Percentiles rank a stretch among this genome's conserved stretches.
Evolutionary conservation across 2,329 filamentous ascomycete species (phyloP).

Genomic region (Aspergillus texensis): DNA sequence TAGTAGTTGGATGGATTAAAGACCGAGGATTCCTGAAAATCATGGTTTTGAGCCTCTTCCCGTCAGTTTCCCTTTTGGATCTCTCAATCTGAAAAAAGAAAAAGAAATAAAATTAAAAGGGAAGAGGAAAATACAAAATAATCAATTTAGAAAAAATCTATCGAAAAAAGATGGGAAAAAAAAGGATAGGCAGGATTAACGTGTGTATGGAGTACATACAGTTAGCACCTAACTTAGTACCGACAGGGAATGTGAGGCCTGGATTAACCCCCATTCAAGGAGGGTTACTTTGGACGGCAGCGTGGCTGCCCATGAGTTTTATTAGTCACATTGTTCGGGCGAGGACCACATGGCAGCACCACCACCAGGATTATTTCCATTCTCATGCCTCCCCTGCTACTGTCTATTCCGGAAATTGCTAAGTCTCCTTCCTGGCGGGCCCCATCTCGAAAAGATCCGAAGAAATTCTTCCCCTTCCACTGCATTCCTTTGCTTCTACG

Average conservation of each 20-base stretch:
- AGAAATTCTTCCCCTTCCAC: not conserved
- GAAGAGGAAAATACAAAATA: not conserved
- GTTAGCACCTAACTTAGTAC: slow-evolving; percentile 1
- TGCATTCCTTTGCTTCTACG: not conserved
- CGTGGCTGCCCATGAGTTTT: not conserved
- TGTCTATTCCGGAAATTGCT: slow-evolving; percentile 1
- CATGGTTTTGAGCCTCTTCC: slow-evolving; percentile 29
- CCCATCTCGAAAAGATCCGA: not conserved
- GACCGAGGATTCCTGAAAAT: slow-evolving; percentile 9
- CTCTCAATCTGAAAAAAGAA: not conserved
- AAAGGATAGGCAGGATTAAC: not conserved
- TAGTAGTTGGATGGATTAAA: slow-evolving; percentile 1
- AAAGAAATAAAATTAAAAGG: not conserved
- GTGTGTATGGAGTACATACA: not conserved
- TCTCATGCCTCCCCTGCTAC: not conserved
- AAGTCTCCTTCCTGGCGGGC: not conserved
- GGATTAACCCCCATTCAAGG: slow-evolving; percentile 4
- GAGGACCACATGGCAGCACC: slow-evolving; percentile 19
- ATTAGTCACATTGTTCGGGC: slow-evolving; percentile 2
- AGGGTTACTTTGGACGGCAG: slow-evolving; percentile 6
- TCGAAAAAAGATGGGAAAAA: not conserved
- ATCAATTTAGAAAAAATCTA: too few relatives aligned
- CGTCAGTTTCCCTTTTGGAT: not conserved
- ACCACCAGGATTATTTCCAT: slow-evolving; percentile 1
- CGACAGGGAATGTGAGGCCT: not conserved